A percentile compares a stretch with the other conserved stretches of the same genome.
Conservation (phyloP, 495 filamentous ascomycete genomes). For the Echria macrotheca region DNA sequence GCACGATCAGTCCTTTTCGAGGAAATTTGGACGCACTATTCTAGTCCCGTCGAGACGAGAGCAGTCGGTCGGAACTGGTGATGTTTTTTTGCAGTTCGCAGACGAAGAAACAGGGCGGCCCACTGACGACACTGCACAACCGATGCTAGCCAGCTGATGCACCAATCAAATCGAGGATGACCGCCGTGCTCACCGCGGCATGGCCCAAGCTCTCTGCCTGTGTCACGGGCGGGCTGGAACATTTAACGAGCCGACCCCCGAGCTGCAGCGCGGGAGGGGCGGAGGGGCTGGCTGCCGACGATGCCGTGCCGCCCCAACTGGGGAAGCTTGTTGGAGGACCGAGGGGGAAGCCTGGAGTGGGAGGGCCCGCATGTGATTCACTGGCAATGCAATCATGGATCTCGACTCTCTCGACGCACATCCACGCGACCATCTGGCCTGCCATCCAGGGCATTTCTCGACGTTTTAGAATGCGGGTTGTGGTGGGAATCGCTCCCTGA, state of each 20-base stretch:
- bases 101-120: neutral
- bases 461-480: no score
- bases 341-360: neutral
- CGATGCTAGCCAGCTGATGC: conserved; percentile 4
- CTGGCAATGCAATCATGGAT: neutral
- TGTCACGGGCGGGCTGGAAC: neutral
- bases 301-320: neutral
- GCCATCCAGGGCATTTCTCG: no score
- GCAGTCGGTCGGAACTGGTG: neutral
- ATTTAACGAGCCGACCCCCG: neutral
- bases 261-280: neutral
- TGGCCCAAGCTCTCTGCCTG: neutral
- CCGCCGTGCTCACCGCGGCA: no score
- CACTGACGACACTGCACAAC: conserved; percentile 7
- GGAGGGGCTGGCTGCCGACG: neutral
- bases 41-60: no score
- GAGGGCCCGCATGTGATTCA: neutral
- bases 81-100: neutral
- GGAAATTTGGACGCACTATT: no score
- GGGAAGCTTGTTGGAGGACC: no score
- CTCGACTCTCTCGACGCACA: neutral
- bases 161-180: neutral
- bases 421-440: neutral
- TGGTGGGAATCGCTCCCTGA: no score
- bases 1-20: no score